Evolutionary conservation across 305 asterid species (phyloP).

Genomic region (Galium porrigens): DNA sequence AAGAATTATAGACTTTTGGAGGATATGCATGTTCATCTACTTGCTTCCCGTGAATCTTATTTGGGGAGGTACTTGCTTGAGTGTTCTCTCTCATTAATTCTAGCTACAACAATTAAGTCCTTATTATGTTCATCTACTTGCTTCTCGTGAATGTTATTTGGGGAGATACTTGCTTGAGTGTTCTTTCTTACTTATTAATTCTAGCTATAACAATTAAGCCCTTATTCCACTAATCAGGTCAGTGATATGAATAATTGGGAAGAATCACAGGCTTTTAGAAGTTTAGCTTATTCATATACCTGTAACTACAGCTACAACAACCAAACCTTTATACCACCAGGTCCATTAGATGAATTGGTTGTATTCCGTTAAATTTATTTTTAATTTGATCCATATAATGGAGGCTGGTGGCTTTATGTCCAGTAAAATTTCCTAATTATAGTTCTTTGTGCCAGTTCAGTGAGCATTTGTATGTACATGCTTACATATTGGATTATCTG

Average conservation of each 20-base stretch:
- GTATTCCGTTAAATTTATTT: not conserved
- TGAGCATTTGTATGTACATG: not conserved
- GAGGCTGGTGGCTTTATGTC: not conserved
- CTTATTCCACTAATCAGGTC: not conserved
- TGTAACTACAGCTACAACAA: not conserved
- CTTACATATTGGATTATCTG: not conserved
- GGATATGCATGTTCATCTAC: conserved; percentile 83
- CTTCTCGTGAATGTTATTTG: conserved; percentile 64
- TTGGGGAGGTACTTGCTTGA: conserved; percentile 51
- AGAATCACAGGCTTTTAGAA: not conserved
- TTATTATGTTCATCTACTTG: conserved; percentile 76
- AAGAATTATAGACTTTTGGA: conserved; percentile 82
- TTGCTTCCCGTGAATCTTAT: conserved; percentile 70
- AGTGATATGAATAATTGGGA: not conserved
- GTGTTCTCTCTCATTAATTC: conserved; percentile 15
- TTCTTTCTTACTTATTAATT: conserved; percentile 8
- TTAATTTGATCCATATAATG: not conserved
- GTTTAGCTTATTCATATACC: not conserved
- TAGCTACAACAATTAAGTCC: not conserved
- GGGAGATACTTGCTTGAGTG: conserved; percentile 46
- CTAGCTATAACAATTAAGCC: not conserved
- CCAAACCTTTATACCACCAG: not conserved
- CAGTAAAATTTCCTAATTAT: not conserved
- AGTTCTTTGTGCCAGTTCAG: not conserved
- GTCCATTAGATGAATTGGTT: not conserved